Evolutionary conservation across 257 asterid species (phyloP), one percentile per base, ranked within the genome.

Genomic region (Handroanthus guayacan): DNA sequence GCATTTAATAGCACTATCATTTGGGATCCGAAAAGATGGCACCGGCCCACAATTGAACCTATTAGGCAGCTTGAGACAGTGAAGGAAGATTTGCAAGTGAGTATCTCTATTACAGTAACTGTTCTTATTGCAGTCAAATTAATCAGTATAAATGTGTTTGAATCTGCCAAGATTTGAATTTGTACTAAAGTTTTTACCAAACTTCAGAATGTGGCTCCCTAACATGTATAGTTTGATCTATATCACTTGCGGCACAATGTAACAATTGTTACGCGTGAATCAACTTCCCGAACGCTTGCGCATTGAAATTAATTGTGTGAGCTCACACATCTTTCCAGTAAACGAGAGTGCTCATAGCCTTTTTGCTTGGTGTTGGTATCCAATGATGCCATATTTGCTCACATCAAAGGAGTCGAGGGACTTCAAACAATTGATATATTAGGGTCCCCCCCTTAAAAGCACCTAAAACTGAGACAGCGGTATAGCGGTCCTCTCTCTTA

Each of bases 21-120:
- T 62, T 92, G 97, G 97, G 97, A 92, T 82, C 81, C 86, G 2
- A 80, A 84, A 82, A 86, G 86, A 86, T 90, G 96, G 97, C 87
- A 89, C 69, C 82, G 86, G 6, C 92, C 86, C 34, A 82, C 88
- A 8, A 77, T 84, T 8, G 88, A 89, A 77, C 91, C 95, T 17
- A 85, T 89, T 52, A 86, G 94, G 86, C 89, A 84, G 75, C 82
- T 78, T 43, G 84, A 79, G 74, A 81, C 86, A 1, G 83, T 76
- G 66, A 83, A 69, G 62, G 77, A 83, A 78, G 82, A 76, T 74
- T 73, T 84, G 69, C 97, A 86, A 71, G 97, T 92, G 79, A 89
- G 90, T 81, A 52, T 72, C 62, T 37, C 47, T 56, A 11, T 55
- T 20, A 4, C 37, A 14, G 3, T 37, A 57, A 52, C 52, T 8